phyloP scores from a whole-genome alignment of 257 asterid genomes.

The Przewalskia tangutica region DNA sequence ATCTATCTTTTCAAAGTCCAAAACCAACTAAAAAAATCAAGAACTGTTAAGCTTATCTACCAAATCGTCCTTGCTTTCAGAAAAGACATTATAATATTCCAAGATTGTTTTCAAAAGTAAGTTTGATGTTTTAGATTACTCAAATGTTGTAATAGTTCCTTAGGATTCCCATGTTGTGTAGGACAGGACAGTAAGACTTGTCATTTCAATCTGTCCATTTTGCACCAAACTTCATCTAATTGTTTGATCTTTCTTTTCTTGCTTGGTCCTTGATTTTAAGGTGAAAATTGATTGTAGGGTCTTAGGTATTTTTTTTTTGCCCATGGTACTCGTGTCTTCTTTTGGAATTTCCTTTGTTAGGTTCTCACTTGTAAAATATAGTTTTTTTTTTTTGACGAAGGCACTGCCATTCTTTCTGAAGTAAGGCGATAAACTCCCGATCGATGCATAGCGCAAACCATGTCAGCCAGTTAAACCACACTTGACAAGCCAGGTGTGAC shows the following conservation, averaged over 20 bases:
- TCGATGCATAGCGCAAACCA: too few relatives aligned
- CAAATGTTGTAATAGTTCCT: neutral
- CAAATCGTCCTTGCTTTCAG: neutral
- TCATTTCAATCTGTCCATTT: slow-evolving; percentile 1
- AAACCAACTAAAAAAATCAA: neutral
- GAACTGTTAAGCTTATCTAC: neutral
- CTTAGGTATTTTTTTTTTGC: too few relatives aligned
- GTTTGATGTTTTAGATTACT: neutral
- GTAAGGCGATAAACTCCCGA: too few relatives aligned
- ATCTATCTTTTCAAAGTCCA: neutral
- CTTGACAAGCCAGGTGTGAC: too few relatives aligned
- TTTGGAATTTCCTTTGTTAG: neutral
- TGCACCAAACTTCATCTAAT: neutral
- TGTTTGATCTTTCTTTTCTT: neutral
- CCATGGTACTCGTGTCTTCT: neutral
- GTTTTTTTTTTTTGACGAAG: too few relatives aligned
- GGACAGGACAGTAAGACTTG: neutral
- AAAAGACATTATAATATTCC: neutral
- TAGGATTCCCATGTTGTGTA: neutral
- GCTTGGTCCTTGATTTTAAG: neutral
- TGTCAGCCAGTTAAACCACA: too few relatives aligned
- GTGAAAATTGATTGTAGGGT: neutral
- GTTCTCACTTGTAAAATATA: too few relatives aligned
- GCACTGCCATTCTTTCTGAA: too few relatives aligned
- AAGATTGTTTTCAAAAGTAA: neutral